Percentiles rank a stretch among this genome's conserved stretches.
These are phyloP conservation scores for Ogataea ganodermae DNA, from an alignment of 805 yeast genomes.

Conservation along the genomic window DNA sequence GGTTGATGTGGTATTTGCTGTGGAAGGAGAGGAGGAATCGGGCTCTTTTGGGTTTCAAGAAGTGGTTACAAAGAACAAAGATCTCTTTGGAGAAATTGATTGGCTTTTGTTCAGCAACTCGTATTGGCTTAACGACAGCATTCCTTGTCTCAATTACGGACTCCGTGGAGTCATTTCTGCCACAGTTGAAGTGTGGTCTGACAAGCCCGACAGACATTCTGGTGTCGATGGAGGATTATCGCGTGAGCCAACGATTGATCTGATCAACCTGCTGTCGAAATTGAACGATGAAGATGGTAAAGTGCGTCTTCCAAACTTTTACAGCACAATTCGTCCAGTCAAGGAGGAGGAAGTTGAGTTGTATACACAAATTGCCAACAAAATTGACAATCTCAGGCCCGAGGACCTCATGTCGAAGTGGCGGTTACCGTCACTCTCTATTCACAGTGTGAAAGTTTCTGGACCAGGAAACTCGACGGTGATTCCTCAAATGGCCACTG, in stretches of 20 bases:
- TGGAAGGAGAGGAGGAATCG: slow-evolving; percentile 96
- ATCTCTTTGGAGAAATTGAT: slow-evolving; percentile 71
- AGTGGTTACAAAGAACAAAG: slow-evolving; percentile 53
- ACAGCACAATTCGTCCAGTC: slow-evolving; percentile 63
- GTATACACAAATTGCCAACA: slow-evolving; percentile 60
- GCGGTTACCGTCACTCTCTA: slow-evolving; percentile 86
- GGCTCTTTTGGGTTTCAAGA: slow-evolving; percentile 86
- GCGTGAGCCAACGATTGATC: slow-evolving; percentile 86
- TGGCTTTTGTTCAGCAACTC: slow-evolving; percentile 90
- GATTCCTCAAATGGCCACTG: slow-evolving; percentile 78
- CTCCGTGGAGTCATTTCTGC: slow-evolving; percentile 88
- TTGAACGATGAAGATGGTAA: slow-evolving; percentile 58
- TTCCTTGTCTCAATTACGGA: slow-evolving; percentile 94
- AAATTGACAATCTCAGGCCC: slow-evolving; percentile 34
- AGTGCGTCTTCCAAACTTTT: slow-evolving; percentile 67
- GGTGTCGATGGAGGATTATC: slow-evolving; percentile 95
- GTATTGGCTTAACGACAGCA: slow-evolving; percentile 87
- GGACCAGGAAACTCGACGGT: slow-evolving; percentile 91
- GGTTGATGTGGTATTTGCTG: slow-evolving; percentile 75
- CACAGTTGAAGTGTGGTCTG: slow-evolving; percentile 67
- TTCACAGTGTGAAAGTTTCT: slow-evolving; percentile 81
- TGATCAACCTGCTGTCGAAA: slow-evolving; percentile 69
- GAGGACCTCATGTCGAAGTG: slow-evolving; percentile 73
- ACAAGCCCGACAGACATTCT: slow-evolving; percentile 86
- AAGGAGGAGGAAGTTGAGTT: slow-evolving; percentile 57